Conservation (phyloP, 2,329 filamentous ascomycete genomes). For the Gremmenia infestans region DNA sequence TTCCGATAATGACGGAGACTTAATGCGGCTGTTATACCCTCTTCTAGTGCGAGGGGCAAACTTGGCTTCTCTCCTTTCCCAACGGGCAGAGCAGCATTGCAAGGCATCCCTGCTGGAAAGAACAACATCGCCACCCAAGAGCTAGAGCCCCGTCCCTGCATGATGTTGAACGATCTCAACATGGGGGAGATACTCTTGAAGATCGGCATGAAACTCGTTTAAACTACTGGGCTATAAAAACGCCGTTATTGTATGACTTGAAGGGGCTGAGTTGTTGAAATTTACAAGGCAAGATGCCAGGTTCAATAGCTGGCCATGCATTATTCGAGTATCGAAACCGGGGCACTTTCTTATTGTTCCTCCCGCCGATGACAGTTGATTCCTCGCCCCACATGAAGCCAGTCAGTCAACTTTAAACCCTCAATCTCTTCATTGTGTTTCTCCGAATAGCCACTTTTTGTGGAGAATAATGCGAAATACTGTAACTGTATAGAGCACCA, state of each 20-base stretch:
- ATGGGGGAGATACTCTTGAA: neutral
- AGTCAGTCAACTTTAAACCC: no score
- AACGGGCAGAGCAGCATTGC: neutral
- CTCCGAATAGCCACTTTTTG: no score
- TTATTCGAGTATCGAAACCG: neutral
- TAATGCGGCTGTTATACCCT: constrained; percentile 8
- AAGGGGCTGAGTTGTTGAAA: neutral
- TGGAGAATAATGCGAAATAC: no score
- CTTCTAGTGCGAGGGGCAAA: constrained; percentile 6
- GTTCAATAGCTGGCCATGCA: neutral
- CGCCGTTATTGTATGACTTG: neutral
- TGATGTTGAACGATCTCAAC: neutral
- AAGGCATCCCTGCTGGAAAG: constrained; percentile 1
- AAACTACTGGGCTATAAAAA: neutral
- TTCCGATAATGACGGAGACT: constrained; percentile 7
- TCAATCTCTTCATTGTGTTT: no score
- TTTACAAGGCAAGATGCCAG: neutral
- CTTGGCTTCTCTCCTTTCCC: neutral
- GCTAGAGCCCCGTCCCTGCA: neutral
- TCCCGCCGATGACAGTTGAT: neutral
- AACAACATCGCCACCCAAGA: neutral
- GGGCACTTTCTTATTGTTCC: neutral
- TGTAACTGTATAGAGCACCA: no score
- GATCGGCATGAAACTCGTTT: neutral
- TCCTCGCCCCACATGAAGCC: neutral